Conservation (phyloP, 306 rosid genomes). For the Gleditsia sinensis region DNA sequence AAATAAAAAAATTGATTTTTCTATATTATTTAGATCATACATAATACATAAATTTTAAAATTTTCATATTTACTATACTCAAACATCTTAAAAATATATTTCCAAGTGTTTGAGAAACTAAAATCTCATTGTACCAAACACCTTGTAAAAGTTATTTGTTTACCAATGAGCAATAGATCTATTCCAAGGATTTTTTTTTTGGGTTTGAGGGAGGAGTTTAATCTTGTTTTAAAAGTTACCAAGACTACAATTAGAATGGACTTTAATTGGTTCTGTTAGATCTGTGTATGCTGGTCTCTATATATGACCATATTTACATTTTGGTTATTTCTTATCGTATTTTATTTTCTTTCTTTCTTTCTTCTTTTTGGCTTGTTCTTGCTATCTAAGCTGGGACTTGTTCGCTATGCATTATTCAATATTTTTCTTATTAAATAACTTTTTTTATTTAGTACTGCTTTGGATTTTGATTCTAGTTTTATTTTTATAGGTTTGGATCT, state of each 20-base stretch:
- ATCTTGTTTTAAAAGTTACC: background rate
- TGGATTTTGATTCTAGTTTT: constrained; percentile 26
- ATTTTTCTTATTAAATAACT: background rate
- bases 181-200: background rate
- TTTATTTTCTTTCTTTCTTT: too few relatives aligned
- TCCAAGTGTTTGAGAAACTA: too few relatives aligned
- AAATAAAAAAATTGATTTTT: too few relatives aligned
- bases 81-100: too few relatives aligned
- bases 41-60: too few relatives aligned
- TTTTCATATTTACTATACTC: too few relatives aligned
- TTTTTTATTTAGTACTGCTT: background rate
- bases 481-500: constrained; percentile 78
- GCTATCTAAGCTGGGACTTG: background rate
- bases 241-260: background rate
- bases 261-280: background rate
- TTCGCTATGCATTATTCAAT: background rate
- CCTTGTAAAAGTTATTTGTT: background rate
- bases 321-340: too few relatives aligned
- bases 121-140: too few relatives aligned
- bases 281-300: background rate
- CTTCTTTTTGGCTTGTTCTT: constrained; percentile 1
- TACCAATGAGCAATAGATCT: background rate
- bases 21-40: too few relatives aligned
- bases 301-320: background rate
- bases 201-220: background rate